Evolutionary conservation across 352 stramenopile genomes (phyloP).

Genomic region (Globisporangium canariense): DNA sequence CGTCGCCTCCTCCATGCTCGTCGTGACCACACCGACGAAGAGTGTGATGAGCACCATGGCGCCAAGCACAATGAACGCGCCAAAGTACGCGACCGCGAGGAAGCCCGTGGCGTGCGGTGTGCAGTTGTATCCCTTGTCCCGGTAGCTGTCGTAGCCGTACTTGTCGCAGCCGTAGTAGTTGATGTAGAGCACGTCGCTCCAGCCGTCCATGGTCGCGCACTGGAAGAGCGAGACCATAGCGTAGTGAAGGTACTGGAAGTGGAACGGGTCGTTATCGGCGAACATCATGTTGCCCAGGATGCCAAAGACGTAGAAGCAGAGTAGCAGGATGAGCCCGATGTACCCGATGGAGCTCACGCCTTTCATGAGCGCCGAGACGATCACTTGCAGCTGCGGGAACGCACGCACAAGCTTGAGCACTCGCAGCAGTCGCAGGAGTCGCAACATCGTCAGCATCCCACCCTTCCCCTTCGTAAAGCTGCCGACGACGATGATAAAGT

Average conservation of each 20-base stretch:
- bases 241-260: constrained; percentile 86
- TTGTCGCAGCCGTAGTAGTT: constrained; percentile 88
- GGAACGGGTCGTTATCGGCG: constrained; percentile 80
- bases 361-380: constrained; percentile 88
- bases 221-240: constrained; percentile 90
- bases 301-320: constrained; percentile 91
- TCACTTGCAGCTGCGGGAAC: constrained; percentile 87
- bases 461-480: constrained; percentile 62
- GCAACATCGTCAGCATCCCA: constrained; percentile 81
- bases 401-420: constrained; percentile 86
- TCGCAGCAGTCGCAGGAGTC: constrained; percentile 74
- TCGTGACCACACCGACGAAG: constrained; percentile 91
- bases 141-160: constrained; percentile 73
- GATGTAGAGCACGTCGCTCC: constrained; percentile 89
- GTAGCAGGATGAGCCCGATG: constrained; percentile 85
- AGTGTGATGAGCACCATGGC: constrained; percentile 89
- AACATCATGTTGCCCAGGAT: constrained; percentile 92
- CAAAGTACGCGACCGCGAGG: constrained; percentile 75
- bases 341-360: constrained; percentile 86
- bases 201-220: constrained; percentile 85
- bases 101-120: constrained; percentile 32
- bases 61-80: constrained; percentile 78
- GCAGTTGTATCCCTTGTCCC: constrained; percentile 57
- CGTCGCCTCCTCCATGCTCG: constrained; percentile 89
- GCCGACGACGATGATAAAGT: constrained; percentile 83